phyloP scores from a whole-genome alignment of 257 asterid genomes.

The Fraxinus cuspidata region DNA sequence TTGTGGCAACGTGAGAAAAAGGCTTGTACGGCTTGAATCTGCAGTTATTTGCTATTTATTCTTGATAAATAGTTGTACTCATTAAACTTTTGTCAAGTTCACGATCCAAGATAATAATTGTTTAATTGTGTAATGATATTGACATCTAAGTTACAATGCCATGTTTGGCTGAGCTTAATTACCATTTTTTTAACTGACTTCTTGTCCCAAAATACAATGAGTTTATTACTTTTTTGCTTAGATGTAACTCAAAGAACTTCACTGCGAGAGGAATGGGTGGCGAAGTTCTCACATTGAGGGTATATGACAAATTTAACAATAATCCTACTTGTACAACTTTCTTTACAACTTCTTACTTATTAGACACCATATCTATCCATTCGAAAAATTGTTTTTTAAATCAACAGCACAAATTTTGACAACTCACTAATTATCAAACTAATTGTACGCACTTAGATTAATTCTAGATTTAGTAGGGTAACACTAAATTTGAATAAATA shows the following conservation, averaged over 20 bases:
- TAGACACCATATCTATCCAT: no score
- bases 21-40: neutral
- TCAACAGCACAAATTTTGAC: no score
- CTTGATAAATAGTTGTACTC: neutral
- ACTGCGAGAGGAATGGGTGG: neutral
- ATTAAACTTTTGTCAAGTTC: neutral
- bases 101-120: neutral
- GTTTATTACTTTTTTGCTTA: no score
- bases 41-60: neutral
- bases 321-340: no score
- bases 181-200: no score
- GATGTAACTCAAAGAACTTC: neutral
- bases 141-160: neutral
- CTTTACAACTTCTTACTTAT: no score
- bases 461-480: no score
- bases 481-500: no score
- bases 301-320: no score
- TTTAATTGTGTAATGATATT: neutral
- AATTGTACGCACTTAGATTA: no score
- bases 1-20: neutral
- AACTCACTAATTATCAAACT: no score
- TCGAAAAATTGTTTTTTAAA: no score
- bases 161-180: neutral
- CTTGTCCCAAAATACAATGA: neutral
- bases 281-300: neutral